Base-by-base conservation (phyloP, 768 basidiomycete species). In the Candolleomyces efflorescens region DNA sequence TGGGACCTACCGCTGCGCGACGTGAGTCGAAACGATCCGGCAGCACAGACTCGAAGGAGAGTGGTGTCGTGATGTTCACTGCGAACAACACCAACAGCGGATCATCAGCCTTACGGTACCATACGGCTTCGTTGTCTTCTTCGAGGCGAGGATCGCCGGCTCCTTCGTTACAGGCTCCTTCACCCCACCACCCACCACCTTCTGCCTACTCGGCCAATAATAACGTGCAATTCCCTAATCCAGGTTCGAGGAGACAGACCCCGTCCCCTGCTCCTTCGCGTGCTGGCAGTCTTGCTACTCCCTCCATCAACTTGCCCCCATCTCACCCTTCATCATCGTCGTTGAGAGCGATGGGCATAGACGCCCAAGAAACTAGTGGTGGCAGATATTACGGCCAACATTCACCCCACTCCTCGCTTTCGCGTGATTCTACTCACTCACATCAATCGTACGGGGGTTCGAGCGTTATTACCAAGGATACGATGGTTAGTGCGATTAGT, bases 401-500 rank as follows among this genome's bases (percentile, higher is more conserved):
- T 36, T 51, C 49, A 9, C 49, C 49, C 12, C 24, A 51, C 20
- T 51, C 49, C 15, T 51, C 49, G 17, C 24, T 51, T n/a, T 51
- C 49, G 20, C 49, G 36, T 13, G 7, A 51, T 17, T 27, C 26
- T n/a, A 51, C 49, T 1, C 49, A 51, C 17, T 27, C 26, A 7
- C 49, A 51, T 36, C 49, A 51, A 12, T 51, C 49, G 13, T 51
- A 51, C 15, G 49, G 49, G 15, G 49, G 23, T 27, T 51, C 49
- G 27, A 51, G 49, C 24, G 49, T 51, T n/a, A 53, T 53, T 17
- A 53, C 51, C 6, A 53, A 39, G 51, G 51, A 53, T 36, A 53
- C 51, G 2, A 36, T 36, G 15, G 22, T 53, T 7, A 53, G 51
- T 32, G 51, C 51, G 15, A 53, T 53, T 38, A 53, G 51, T 39